phyloP scores from a whole-genome alignment of 2,329 filamentous ascomycete species.

The Talaromyces verruculosus region DNA sequence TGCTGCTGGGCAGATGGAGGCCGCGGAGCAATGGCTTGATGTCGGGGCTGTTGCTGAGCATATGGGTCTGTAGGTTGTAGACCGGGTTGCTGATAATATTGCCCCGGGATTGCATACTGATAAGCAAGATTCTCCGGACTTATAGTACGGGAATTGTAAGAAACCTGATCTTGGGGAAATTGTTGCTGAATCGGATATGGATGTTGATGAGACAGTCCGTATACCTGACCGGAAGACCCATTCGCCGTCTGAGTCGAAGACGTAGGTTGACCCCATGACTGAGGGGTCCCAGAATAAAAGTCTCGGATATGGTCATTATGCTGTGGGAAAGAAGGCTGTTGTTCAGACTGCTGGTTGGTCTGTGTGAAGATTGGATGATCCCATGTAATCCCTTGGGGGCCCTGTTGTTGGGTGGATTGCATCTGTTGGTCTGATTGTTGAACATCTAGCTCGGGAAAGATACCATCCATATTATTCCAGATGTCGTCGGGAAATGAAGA shows the following conservation, averaged over 20 bases:
- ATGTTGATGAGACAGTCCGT: conserved; percentile 30
- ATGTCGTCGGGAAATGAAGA: conserved; percentile 36
- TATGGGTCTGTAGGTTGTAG: conserved; percentile 32
- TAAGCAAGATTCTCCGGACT: conserved; percentile 34
- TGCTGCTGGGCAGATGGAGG: conserved; percentile 25
- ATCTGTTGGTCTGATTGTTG: conserved; percentile 31
- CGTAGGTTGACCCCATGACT: conserved; percentile 36
- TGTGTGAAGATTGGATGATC: conserved; percentile 24
- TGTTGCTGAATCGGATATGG: conserved; percentile 33
- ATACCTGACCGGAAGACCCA: conserved; percentile 30
- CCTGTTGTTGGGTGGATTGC: conserved; percentile 25
- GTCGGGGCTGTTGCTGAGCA: conserved; percentile 27
- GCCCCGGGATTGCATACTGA: conserved; percentile 35
- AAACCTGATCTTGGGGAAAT: conserved; percentile 34
- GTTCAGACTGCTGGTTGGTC: conserved; percentile 27
- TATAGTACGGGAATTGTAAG: conserved; percentile 33
- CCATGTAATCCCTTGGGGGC: conserved; percentile 23
- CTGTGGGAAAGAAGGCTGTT: conserved; percentile 23
- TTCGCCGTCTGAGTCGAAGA: conserved; percentile 31
- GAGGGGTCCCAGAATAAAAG: conserved; percentile 35
- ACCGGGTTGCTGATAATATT: conserved; percentile 35
- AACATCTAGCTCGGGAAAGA: conserved; percentile 31
- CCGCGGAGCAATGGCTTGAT: conserved; percentile 26
- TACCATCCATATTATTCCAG: conserved; percentile 38
- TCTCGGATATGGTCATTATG: conserved; percentile 33